Percentiles rank a stretch among this genome's conserved stretches.
phyloP scores from a whole-genome alignment of 2,329 filamentous ascomycete genomes.

The Nannizziopsis arthrosporioides region DNA sequence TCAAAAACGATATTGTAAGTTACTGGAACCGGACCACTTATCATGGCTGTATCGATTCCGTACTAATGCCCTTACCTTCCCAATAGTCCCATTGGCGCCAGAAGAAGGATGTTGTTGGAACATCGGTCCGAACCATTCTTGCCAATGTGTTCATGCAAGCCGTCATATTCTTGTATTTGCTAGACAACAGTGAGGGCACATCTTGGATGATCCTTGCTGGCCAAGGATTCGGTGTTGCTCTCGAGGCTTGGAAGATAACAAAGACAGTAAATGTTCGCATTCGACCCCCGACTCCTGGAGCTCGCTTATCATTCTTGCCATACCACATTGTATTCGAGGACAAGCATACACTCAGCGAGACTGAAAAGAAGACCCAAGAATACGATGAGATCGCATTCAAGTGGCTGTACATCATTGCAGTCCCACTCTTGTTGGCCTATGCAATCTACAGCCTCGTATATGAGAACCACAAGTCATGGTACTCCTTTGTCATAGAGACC shows the following conservation, averaged over 20 bases:
- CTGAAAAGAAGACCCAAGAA: constrained; percentile 94
- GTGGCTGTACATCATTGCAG: constrained; percentile 86
- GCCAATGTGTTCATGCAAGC: constrained; percentile 97
- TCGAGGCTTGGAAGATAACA: constrained; percentile 90
- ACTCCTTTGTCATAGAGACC: constrained; percentile 88
- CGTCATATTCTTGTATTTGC: constrained; percentile 88
- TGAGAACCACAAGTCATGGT: constrained; percentile 95
- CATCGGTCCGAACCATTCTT: constrained; percentile 88
- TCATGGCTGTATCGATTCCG: neutral
- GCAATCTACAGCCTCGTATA: constrained; percentile 85
- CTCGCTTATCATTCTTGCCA: constrained; percentile 61
- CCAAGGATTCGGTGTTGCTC: constrained; percentile 70
- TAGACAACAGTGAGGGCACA: constrained; percentile 96
- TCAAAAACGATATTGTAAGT: constrained; percentile 80
- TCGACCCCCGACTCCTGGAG: constrained; percentile 55
- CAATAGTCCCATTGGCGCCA: constrained; percentile 75
- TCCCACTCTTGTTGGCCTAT: constrained; percentile 80
- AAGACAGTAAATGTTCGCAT: constrained; percentile 84
- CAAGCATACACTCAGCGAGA: constrained; percentile 90
- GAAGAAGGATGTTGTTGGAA: constrained; percentile 98
- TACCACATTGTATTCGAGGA: constrained; percentile 82
- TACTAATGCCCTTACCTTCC: constrained; percentile 1
- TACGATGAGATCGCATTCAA: constrained; percentile 97
- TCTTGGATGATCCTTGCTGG: constrained; percentile 98
- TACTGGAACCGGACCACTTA: neutral